Conservation (phyloP, 2,329 filamentous ascomycete species). For the Colletotrichum sp. region DNA sequence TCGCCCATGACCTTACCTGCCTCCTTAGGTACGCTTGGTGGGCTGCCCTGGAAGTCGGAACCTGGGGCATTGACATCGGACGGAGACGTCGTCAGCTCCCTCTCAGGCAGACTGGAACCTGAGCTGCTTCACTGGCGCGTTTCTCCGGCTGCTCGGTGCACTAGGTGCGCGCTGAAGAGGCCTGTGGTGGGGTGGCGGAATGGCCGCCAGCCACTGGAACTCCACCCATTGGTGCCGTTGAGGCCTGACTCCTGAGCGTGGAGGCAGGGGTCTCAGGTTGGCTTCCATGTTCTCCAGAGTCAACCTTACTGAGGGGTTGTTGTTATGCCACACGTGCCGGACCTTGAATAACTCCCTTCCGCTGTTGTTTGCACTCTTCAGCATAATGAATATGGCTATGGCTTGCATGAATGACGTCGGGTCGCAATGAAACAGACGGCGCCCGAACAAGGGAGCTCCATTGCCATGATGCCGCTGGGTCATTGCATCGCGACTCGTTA, state of each 20-base stretch:
- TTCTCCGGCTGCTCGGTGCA: conserved; percentile 22
- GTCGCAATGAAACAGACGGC: background rate
- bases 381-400: background rate
- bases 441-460: background rate
- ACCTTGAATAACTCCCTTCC: background rate
- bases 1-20: background rate
- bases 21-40: background rate
- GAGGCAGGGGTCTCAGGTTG: conserved; percentile 5
- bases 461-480: background rate
- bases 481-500: background rate
- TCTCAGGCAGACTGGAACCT: conserved; percentile 17
- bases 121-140: conserved; percentile 11
- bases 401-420: conserved; percentile 2
- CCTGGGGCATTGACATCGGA: conserved; percentile 15
- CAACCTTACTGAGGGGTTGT: background rate
- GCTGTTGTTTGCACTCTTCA: background rate
- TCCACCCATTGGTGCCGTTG: conserved; percentile 14
- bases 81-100: conserved; percentile 23
- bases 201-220: background rate
- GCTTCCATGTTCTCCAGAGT: background rate
- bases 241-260: background rate
- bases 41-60: background rate
- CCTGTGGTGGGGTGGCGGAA: conserved; percentile 12
- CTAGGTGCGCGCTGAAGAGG: conserved; percentile 16
- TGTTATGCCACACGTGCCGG: conserved; percentile 1